Evolutionary conservation across 2,329 filamentous ascomycete species (phyloP).

Genomic region (Huntiella omanensis): DNA sequence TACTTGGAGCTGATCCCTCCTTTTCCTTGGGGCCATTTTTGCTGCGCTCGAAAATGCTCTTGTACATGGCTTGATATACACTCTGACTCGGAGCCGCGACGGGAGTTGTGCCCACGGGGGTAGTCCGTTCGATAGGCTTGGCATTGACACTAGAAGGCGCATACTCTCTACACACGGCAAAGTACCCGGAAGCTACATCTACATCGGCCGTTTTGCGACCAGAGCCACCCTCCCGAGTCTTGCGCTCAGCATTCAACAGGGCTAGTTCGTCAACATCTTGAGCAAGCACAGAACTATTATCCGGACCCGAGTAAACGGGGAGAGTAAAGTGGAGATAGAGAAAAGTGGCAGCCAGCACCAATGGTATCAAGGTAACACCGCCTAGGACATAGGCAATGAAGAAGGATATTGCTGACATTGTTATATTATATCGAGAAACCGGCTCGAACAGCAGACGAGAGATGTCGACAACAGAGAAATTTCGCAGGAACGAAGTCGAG

Average conservation of each 20-base stretch:
- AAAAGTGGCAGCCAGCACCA: slow-evolving; percentile 42
- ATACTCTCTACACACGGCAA: slow-evolving; percentile 87
- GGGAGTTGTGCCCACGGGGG: slow-evolving; percentile 55
- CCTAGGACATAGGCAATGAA: slow-evolving; percentile 66
- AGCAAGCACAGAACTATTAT: slow-evolving; percentile 25
- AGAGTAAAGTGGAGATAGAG: slow-evolving; percentile 51
- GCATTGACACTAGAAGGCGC: slow-evolving; percentile 81
- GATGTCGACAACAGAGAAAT: neutral
- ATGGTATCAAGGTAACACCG: slow-evolving; percentile 71
- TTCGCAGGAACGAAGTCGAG: too few relatives aligned
- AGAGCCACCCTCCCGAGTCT: slow-evolving; percentile 21
- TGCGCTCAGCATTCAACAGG: slow-evolving; percentile 40
- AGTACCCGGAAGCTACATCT: slow-evolving; percentile 78
- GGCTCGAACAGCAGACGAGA: too few relatives aligned
- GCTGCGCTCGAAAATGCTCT: slow-evolving; percentile 75
- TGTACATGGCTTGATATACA: slow-evolving; percentile 96
- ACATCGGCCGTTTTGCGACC: slow-evolving; percentile 39
- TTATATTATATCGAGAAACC: too few relatives aligned
- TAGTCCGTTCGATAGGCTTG: slow-evolving; percentile 73
- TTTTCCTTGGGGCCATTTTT: slow-evolving; percentile 32
- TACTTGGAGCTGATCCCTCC: slow-evolving; percentile 29
- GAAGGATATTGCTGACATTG: slow-evolving; percentile 29
- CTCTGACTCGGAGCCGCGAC: slow-evolving; percentile 70
- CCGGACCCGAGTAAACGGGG: slow-evolving; percentile 27
- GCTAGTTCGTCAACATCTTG: slow-evolving; percentile 45